These are phyloP conservation scores for Hericium coralloides DNA, from an alignment of 768 basidiomycete genomes.

Conservation along the genomic window DNA sequence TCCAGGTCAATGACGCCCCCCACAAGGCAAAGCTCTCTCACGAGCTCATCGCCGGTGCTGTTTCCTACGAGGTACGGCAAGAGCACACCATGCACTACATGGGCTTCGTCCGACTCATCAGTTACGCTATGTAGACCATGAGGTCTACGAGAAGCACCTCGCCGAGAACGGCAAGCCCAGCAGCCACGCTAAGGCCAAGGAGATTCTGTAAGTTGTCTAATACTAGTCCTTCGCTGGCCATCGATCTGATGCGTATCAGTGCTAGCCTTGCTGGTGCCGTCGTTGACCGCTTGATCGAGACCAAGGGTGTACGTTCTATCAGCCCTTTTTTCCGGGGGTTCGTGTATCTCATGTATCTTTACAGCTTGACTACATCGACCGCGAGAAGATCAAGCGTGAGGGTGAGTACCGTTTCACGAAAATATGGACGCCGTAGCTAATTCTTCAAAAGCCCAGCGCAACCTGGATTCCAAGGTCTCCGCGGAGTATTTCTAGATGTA, in stretches of 20 bases:
- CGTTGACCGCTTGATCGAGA: constrained; percentile 46
- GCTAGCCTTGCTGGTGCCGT: constrained; percentile 50
- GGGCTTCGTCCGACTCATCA: background rate
- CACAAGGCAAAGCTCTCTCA: constrained; percentile 57
- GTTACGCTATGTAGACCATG: constrained; percentile 35
- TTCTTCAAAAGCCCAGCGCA: background rate
- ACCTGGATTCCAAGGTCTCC: background rate
- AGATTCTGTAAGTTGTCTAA: constrained; percentile 30
- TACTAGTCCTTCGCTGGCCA: background rate
- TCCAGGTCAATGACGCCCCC: constrained; percentile 36
- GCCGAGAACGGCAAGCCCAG: constrained; percentile 39
- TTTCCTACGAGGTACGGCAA: constrained; percentile 47
- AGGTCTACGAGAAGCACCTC: constrained; percentile 53
- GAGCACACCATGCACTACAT: background rate
- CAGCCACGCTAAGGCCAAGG: constrained; percentile 48
- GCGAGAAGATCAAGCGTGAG: constrained; percentile 30
- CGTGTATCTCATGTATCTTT: background rate
- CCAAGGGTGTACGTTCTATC: constrained; percentile 38
- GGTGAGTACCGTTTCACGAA: constrained; percentile 17
- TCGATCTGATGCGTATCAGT: constrained; percentile 18
- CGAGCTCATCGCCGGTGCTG: constrained; percentile 57
- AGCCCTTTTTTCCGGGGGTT: background rate
- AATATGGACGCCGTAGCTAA: background rate
- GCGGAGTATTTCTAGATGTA: background rate
- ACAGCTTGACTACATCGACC: constrained; percentile 39